Evolutionary conservation across 2,329 filamentous ascomycete species (phyloP), one percentile per base, ranked within the genome.

Genomic region (Penicillium sp.): DNA sequence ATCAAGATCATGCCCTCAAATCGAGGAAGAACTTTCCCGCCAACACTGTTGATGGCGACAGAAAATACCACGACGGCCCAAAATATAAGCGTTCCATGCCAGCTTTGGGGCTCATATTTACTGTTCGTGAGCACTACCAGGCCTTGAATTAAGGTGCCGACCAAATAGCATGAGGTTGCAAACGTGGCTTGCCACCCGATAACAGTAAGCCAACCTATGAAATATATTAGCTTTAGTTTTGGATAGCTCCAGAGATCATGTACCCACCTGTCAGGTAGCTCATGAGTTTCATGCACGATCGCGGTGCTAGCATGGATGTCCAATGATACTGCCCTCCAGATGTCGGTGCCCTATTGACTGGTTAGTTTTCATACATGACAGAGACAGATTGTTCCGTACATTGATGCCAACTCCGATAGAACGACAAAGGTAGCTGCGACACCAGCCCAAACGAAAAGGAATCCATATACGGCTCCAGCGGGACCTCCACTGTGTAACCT

Each of bases 51-150:
- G 59, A 81, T 73, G 27, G 69, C 64, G 6, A 78, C 62, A 6
- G 71, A 69, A 13, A 80, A 67, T 1, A 72, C 15, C 3, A 77
- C 71, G 17, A 81, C 67, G 0, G 77, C 79, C 66, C 78, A 81
- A 51, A 75, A 75, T 0, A 84, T 65, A 0, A 84, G 69, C 0
- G 81, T 82, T 1, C 74, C 78, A 50, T 84, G 82, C 79, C 80
- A 84, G 27, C 72, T 67, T 49, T 79, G 59, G 0, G 70, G 62
- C 0, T 69, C 46, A 56, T 81, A 80, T 19, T 56, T 58, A 2
- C 62, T 60, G 21, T 77, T 61, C 31, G 73, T 79, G 12, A 82
- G 66, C 0, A 70, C 57, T 8, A 74, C 57, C 6, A 77, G 67
- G 6, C 73, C 75, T 57, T 77, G 75, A 27, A 77, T 66, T 50